These are phyloP conservation scores for Trichosporon ovoides DNA, from an alignment of 1,284 basidiomycete species.

Conservation along the genomic window DNA sequence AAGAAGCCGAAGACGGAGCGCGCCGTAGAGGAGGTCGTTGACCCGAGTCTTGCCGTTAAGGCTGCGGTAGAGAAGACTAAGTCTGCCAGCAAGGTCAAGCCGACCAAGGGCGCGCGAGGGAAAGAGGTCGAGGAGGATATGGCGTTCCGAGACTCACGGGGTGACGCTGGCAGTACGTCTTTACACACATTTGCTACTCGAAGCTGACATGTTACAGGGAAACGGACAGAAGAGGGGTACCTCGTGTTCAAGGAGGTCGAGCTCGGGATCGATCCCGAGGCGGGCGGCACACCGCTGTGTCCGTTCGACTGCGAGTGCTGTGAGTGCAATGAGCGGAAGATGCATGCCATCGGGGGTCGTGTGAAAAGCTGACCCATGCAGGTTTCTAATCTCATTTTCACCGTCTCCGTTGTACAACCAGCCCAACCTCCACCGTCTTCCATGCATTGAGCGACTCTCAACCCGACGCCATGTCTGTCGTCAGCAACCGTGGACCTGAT, in stretches of 20 bases:
- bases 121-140: slow-evolving; percentile 51
- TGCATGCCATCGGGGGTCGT: neutral
- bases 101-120: slow-evolving; percentile 20
- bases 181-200: neutral
- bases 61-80: slow-evolving; percentile 16
- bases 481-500: slow-evolving; percentile 3
- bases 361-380: slow-evolving; percentile 35
- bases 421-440: neutral
- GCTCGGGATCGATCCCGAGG: slow-evolving; percentile 64
- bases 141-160: slow-evolving; percentile 69
- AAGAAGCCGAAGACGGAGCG: slow-evolving; percentile 2
- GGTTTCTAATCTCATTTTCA: slow-evolving; percentile 50
- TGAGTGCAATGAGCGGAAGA: slow-evolving; percentile 49
- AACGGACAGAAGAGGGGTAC: slow-evolving; percentile 78
- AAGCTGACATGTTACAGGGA: slow-evolving; percentile 53
- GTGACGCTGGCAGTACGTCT: slow-evolving; percentile 63
- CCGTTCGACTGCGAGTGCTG: slow-evolving; percentile 81
- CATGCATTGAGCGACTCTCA: neutral
- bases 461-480: slow-evolving; percentile 12
- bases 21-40: slow-evolving; percentile 32
- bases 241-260: slow-evolving; percentile 80
- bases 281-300: slow-evolving; percentile 61
- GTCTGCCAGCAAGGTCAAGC: neutral
- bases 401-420: slow-evolving; percentile 17
- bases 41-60: slow-evolving; percentile 23